Evolutionary conservation across 1,284 basidiomycete species (phyloP), one percentile per base, ranked within the genome.

Genomic region (Amylostereum areolatum): DNA sequence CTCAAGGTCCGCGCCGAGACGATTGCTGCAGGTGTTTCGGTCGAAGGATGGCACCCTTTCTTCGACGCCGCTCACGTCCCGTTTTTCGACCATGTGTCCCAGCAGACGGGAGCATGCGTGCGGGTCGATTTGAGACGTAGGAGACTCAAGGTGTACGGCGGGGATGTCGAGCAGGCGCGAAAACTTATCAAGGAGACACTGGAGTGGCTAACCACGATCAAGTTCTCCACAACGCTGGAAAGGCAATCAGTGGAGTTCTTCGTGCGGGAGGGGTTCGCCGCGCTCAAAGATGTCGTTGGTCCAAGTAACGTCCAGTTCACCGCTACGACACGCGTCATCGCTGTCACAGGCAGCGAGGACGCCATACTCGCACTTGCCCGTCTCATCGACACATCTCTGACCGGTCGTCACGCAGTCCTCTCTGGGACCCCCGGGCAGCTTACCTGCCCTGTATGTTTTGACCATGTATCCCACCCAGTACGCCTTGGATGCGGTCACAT

Each of bases 1-100:
- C 55, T 82, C 49, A 83, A 81, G 59, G 80, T 82, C n/a, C 65
- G 78, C 45, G 74, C 78, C 0, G 80, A 82, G 59, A 73, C 63
- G 44, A 56, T 83, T 27, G 71, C 69, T 2, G 66, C 66, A n/a
- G 80, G 81, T 4, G 71, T 75, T 41, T 71, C 63, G 33, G 62
- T 80, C 3, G 59, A 67, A 1, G 66, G 64, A 7, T 81, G 79
- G 78, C 75, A 81, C 59, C 60, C 66, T 12, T 66, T 66, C 0
- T 66, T 80, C 46, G 41, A 53, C 1, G 0, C 51, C 5, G 39
- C 57, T 1, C 65, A 62, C 4, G 66, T 60, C 36, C 32, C 50
- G 2, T 75, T 77, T 47, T 53, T 73, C 31, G 52, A 53, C 25
- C 63, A 59, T 0, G 54, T 78, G 3, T 57, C 62, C 34, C 45